Evolutionary conservation across 2,329 filamentous ascomycete species (phyloP).

Genomic region (Colletotrichum sp.): DNA sequence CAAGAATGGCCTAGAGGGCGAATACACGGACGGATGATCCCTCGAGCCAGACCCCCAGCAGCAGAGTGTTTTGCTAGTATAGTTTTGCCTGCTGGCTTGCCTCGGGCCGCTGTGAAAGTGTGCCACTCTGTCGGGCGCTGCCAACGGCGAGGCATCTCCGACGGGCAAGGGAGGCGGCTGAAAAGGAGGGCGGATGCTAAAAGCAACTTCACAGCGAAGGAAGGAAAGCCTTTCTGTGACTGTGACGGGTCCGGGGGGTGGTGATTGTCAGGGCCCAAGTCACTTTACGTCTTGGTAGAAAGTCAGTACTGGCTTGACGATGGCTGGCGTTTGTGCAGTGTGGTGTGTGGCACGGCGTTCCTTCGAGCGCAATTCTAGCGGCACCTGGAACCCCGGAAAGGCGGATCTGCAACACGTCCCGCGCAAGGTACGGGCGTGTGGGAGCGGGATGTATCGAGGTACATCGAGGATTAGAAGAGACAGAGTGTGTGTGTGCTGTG

Average conservation of each 20-base stretch:
- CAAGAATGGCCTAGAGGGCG: slow-evolving; percentile 32
- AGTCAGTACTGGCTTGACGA: not conserved
- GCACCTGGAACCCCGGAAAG: slow-evolving; percentile 17
- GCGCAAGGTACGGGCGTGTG: slow-evolving; percentile 12
- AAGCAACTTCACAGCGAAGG: not conserved
- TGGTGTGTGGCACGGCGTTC: not conserved
- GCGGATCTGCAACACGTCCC: slow-evolving; percentile 17
- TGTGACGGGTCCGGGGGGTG: not conserved
- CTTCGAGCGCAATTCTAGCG: slow-evolving; percentile 7
- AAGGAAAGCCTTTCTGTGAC: not conserved
- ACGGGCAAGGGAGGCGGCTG: not conserved
- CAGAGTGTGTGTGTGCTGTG: not conserved
- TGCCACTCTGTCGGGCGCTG: not conserved
- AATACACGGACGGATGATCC: slow-evolving; percentile 25
- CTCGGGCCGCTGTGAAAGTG: not conserved
- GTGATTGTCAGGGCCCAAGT: not conserved
- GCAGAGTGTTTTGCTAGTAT: not conserved
- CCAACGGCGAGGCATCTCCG: not conserved
- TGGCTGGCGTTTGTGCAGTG: not conserved
- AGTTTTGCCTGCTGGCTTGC: not conserved
- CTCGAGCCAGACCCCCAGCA: not conserved
- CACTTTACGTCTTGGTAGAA: not conserved
- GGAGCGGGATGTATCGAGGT: not conserved
- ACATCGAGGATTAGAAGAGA: not conserved
- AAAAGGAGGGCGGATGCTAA: not conserved